phyloP scores from a whole-genome alignment of 2,329 filamentous ascomycete genomes.

The Colletotrichum graminicola region DNA sequence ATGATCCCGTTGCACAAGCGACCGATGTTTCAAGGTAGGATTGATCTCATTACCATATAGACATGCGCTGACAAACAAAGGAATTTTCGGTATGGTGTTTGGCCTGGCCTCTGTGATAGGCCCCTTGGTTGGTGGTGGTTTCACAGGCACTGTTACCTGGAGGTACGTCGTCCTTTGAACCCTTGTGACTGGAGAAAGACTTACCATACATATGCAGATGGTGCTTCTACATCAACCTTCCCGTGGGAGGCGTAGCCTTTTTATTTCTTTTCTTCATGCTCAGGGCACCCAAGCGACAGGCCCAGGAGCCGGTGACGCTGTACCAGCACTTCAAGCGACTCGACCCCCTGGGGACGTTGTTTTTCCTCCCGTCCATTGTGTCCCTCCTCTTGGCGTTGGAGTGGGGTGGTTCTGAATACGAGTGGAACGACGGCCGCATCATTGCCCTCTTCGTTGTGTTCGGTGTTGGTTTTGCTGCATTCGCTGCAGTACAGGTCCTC shows the following conservation, averaged over 20 bases:
- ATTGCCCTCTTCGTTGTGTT: conserved; percentile 67
- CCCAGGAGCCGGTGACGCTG: conserved; percentile 48
- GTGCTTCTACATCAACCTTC: conserved; percentile 72
- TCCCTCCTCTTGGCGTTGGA: conserved; percentile 73
- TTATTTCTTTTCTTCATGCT: conserved; percentile 63
- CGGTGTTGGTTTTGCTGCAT: conserved; percentile 59
- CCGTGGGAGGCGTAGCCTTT: conserved; percentile 65
- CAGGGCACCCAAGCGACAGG: conserved; percentile 53
- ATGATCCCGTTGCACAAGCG: conserved; percentile 71
- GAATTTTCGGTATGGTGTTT: conserved; percentile 67
- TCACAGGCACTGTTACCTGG: conserved; percentile 63
- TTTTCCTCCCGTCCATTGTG: conserved; percentile 71
- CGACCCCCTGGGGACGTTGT: conserved; percentile 69
- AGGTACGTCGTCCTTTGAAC: conserved; percentile 47
- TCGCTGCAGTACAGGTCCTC: conserved; percentile 64
- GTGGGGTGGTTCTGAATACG: conserved; percentile 69
- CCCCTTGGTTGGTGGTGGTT: conserved; percentile 66
- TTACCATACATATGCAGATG: conserved; percentile 49
- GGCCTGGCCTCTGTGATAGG: conserved; percentile 67
- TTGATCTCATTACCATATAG: not conserved
- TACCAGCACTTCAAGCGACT: conserved; percentile 63
- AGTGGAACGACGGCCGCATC: conserved; percentile 66
- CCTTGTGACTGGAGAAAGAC: not conserved
- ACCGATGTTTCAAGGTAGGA: conserved; percentile 65
- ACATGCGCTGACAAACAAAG: conserved; percentile 41